Percentiles rank a stretch among this genome's conserved stretches.
Evolutionary conservation across 331 rosid genomes (phyloP).

Genomic region (Arachis monticola): DNA sequence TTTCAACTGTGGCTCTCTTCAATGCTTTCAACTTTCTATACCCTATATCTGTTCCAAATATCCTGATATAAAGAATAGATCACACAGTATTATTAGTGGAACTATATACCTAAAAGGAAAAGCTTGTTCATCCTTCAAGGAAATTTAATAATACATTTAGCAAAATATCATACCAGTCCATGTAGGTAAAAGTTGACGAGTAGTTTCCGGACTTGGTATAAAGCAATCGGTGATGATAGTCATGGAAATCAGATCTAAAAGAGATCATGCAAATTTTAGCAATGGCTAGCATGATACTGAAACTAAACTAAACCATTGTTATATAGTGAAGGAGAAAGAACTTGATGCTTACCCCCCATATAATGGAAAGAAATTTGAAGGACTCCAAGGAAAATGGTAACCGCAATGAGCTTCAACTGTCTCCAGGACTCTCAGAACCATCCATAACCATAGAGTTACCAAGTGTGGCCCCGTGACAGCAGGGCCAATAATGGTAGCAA

Average conservation of each 20-base stretch:
- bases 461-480: conserved; percentile 92
- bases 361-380: conserved; percentile 79
- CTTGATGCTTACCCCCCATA: conserved; percentile 82
- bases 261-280: conserved; percentile 33
- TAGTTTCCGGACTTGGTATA: conserved; percentile 94
- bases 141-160: background rate
- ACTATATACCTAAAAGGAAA: background rate
- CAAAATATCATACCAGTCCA: conserved; percentile 71
- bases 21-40: conserved; percentile 76
- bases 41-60: conserved; percentile 88
- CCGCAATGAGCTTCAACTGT: conserved; percentile 95
- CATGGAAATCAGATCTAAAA: conserved; percentile 89
- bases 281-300: background rate
- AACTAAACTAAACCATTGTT: conserved; percentile 6
- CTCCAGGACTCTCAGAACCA: conserved; percentile 85
- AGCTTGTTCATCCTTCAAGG: background rate
- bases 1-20: conserved; percentile 51
- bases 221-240: conserved; percentile 90
- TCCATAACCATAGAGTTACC: conserved; percentile 89
- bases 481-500: conserved; percentile 90
- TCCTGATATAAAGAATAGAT: conserved; percentile 46
- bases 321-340: conserved; percentile 25
- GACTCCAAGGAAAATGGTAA: conserved; percentile 95
- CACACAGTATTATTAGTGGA: conserved; percentile 1
- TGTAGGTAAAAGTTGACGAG: conserved; percentile 90